A percentile compares a stretch with the other conserved stretches of the same genome.
Evolutionary conservation across 768 basidiomycete species (phyloP).

Genomic region (Mycena haematopus): DNA sequence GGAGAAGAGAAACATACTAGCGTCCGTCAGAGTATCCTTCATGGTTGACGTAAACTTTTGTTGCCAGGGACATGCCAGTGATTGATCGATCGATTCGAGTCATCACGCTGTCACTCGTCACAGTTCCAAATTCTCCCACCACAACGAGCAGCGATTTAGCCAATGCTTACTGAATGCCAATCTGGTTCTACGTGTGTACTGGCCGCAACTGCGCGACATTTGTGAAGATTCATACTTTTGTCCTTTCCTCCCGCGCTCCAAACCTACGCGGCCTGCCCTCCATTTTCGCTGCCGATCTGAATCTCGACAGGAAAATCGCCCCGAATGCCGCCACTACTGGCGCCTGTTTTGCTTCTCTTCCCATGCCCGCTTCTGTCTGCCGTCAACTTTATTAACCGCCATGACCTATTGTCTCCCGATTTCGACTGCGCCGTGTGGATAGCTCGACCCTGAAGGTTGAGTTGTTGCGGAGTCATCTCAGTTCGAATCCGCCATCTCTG

Average conservation of each 20-base stretch:
- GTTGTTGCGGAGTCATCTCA: background rate
- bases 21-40: slow-evolving; percentile 69
- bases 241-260: no score
- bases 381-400: background rate
- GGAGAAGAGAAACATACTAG: slow-evolving; percentile 50
- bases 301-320: background rate
- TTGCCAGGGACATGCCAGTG: no score
- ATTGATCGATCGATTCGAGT: background rate
- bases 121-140: background rate
- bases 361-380: background rate
- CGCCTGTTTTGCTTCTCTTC: background rate
- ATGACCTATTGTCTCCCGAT: background rate
- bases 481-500: background rate
- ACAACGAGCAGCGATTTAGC: background rate
- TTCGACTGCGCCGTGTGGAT: background rate
- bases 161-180: background rate
- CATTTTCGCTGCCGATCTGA: background rate
- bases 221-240: no score
- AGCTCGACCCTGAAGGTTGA: background rate
- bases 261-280: background rate
- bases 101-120: slow-evolving; percentile 4
- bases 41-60: slow-evolving; percentile 42
- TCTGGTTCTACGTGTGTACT: no score
- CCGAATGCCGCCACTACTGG: background rate
- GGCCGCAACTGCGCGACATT: no score